Percentiles rank a stretch among this genome's conserved stretches.
Evolutionary conservation across 2,329 filamentous ascomycete species (phyloP).

Genomic region (Cladobotryum mycophilum): DNA sequence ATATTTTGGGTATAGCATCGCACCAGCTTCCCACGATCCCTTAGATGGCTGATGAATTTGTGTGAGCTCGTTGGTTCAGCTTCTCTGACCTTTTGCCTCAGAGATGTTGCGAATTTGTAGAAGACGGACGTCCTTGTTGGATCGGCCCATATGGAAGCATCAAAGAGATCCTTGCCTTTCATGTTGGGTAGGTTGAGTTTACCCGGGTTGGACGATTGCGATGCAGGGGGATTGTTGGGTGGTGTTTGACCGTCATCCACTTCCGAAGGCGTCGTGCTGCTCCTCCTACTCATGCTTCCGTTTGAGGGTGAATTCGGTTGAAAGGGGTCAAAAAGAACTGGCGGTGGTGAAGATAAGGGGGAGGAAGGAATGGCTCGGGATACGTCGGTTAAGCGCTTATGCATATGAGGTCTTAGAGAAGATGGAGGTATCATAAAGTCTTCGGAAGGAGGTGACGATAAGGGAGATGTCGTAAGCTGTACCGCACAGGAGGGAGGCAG

Average conservation of each 20-base stretch:
- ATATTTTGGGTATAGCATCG: slow-evolving; percentile 73
- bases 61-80: slow-evolving; percentile 60
- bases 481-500: slow-evolving; percentile 12
- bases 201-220: slow-evolving; percentile 30
- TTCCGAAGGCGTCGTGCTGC: slow-evolving; percentile 38
- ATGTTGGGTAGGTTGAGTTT: slow-evolving; percentile 48
- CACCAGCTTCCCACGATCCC: slow-evolving; percentile 61
- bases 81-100: slow-evolving; percentile 58
- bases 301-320: slow-evolving; percentile 32
- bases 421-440: slow-evolving; percentile 23
- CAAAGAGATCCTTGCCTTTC: slow-evolving; percentile 66
- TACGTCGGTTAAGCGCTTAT: slow-evolving; percentile 17
- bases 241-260: slow-evolving; percentile 38
- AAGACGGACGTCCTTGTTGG: slow-evolving; percentile 63
- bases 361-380: slow-evolving; percentile 38
- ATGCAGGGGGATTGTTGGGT: slow-evolving; percentile 32
- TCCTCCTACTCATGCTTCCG: slow-evolving; percentile 27
- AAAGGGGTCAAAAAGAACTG: slow-evolving; percentile 46
- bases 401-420: slow-evolving; percentile 17
- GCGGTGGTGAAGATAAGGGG: slow-evolving; percentile 52
- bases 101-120: slow-evolving; percentile 63
- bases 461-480: slow-evolving; percentile 27
- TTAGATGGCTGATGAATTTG: slow-evolving; percentile 60
- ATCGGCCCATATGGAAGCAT: slow-evolving; percentile 63
- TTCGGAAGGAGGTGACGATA: slow-evolving; percentile 32